A percentile compares a stretch with the other conserved stretches of the same genome.
Conservation (phyloP, 257 asterid species). For the Echites panduratus region DNA sequence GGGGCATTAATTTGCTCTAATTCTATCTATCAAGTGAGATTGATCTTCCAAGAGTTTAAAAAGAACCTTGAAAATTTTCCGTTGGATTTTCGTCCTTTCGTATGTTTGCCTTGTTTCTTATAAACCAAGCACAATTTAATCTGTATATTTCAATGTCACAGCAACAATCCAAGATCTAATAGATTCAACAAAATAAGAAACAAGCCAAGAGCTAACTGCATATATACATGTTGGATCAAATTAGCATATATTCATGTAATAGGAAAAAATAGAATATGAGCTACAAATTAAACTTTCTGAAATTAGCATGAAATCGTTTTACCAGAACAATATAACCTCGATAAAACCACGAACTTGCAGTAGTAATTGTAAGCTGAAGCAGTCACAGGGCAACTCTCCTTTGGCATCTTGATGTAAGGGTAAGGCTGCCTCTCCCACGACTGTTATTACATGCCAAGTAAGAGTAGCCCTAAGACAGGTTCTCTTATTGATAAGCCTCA, state of each 20-base stretch:
- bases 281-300: too few species aligned
- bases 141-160: neutral
- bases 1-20: neutral
- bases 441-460: slow-evolving; percentile 47
- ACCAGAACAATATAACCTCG: too few species aligned
- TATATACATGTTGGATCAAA: neutral
- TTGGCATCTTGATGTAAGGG: slow-evolving; percentile 36
- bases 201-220: too few species aligned
- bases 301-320: too few species aligned
- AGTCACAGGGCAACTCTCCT: slow-evolving; percentile 63
- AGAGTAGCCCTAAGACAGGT: slow-evolving; percentile 44
- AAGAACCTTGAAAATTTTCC: neutral
- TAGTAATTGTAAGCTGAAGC: slow-evolving; percentile 27
- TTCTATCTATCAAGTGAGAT: neutral
- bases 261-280: too few species aligned
- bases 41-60: too few species aligned
- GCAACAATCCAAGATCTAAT: neutral
- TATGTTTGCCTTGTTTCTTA: neutral
- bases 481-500: slow-evolving; percentile 21
- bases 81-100: neutral
- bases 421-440: neutral
- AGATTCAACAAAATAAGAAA: neutral
- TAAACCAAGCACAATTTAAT: neutral
- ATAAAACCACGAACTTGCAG: neutral
- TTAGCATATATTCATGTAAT: neutral